These are phyloP conservation scores for Tylopilus plumbeoviolaceoides DNA, from an alignment of 768 basidiomycete genomes.

Conservation along the genomic window DNA sequence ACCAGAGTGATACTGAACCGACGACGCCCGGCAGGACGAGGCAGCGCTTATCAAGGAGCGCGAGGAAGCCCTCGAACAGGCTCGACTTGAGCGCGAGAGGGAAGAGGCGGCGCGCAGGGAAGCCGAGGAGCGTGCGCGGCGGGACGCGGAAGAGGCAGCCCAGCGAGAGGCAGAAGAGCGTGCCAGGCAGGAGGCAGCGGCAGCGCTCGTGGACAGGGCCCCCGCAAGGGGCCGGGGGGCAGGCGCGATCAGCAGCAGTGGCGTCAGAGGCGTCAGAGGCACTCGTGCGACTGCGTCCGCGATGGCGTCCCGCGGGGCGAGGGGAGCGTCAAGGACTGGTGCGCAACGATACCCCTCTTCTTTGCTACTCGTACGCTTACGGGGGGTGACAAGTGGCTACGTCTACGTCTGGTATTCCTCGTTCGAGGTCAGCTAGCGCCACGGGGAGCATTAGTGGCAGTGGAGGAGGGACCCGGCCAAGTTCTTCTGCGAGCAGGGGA, in stretches of 20 bases:
- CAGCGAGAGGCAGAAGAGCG: conserved; percentile 47
- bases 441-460: conserved; percentile 18
- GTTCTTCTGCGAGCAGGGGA: conserved; percentile 9
- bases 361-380: conserved; percentile 3
- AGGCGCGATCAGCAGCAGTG: conserved; percentile 44
- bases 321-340: conserved; percentile 40
- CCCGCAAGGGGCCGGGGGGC: conserved; percentile 42
- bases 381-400: conserved; percentile 7
- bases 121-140: conserved; percentile 34
- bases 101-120: conserved; percentile 37
- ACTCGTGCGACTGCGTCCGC: conserved; percentile 58
- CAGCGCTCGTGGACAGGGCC: conserved; percentile 30
- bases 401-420: conserved; percentile 16
- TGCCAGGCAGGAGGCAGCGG: conserved; percentile 42
- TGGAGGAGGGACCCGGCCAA: conserved; percentile 19
- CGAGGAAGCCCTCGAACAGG: conserved; percentile 21
- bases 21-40: conserved; percentile 49
- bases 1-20: not conserved
- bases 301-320: conserved; percentile 41
- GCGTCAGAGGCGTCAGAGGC: conserved; percentile 65
- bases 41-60: conserved; percentile 44
- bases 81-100: conserved; percentile 31
- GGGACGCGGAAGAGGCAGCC: conserved; percentile 30
- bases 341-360: conserved; percentile 4
- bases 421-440: conserved; percentile 26